Percentiles rank a stretch among this genome's conserved stretches.
Conservation (phyloP, 176 grass and related monocot genomes). For the Eleusine indica region DNA sequence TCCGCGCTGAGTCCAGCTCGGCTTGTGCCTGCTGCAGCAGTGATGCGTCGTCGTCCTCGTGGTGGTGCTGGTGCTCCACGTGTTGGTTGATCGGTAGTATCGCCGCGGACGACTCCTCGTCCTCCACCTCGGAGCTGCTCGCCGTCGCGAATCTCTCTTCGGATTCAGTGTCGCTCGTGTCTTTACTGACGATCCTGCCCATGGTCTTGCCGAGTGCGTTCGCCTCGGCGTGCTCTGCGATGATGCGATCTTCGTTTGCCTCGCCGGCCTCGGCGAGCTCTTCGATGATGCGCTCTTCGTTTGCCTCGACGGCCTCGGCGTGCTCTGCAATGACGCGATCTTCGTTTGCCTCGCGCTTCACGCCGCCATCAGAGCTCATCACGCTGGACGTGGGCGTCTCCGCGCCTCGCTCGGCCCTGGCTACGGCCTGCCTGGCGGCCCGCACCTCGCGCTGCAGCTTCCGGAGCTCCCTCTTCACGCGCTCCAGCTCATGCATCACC, state of each 20-base stretch:
- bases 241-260: conserved; percentile 31
- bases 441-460: conserved; percentile 63
- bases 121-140: conserved; percentile 45
- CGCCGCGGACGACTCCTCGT: background rate
- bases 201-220: conserved; percentile 7
- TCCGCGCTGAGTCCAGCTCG: conserved; percentile 49
- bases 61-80: background rate
- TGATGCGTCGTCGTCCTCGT: background rate
- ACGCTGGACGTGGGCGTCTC: conserved; percentile 18
- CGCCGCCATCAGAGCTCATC: background rate
- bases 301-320: conserved; percentile 18
- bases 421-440: conserved; percentile 40
- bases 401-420: conserved; percentile 31
- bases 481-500: conserved; percentile 60
- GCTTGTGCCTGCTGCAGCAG: conserved; percentile 47
- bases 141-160: conserved; percentile 47
- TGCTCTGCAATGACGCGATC: conserved; percentile 45
- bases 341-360: conserved; percentile 34
- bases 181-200: conserved; percentile 13
- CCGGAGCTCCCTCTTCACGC: conserved; percentile 65
- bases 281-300: conserved; percentile 38
- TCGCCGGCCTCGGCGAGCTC: conserved; percentile 42
- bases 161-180: conserved; percentile 28
- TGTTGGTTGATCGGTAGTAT: conserved; percentile 10
- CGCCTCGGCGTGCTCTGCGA: conserved; percentile 40